These are phyloP conservation scores for Tricholoma sp. DNA, from an alignment of 768 basidiomycete species.

Conservation along the genomic window DNA sequence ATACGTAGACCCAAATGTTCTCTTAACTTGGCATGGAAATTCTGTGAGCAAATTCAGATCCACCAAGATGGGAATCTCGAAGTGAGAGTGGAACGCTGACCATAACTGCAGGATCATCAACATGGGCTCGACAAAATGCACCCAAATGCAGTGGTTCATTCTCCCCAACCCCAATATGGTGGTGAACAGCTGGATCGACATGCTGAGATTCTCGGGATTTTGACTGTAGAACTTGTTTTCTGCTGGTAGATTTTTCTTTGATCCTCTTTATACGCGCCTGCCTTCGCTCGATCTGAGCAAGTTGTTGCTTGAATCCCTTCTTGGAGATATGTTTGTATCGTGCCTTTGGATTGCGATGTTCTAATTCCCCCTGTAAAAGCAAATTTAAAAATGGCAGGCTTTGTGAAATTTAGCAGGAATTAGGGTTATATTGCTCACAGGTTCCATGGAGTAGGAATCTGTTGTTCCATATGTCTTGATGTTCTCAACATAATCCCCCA, in stretches of 20 bases:
- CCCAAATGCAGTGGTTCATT: not conserved
- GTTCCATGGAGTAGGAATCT: constrained; percentile 2
- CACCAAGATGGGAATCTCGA: too few species aligned
- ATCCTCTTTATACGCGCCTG: constrained; percentile 2
- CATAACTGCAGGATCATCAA: too few species aligned
- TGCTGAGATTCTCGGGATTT: not conserved
- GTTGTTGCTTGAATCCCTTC: constrained; percentile 5
- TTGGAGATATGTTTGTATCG: constrained; percentile 6
- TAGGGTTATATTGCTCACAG: too few species aligned
- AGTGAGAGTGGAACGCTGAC: too few species aligned
- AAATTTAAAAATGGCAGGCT: too few species aligned
- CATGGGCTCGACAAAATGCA: not conserved
- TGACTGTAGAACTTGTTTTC: too few species aligned
- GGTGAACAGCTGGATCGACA: not conserved
- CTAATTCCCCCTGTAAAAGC: constrained; percentile 9
- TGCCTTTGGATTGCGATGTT: constrained; percentile 11
- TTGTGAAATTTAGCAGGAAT: too few species aligned
- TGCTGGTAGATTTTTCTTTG: too few species aligned
- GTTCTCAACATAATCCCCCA: not conserved
- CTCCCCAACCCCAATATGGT: not conserved
- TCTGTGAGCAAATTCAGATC: too few species aligned
- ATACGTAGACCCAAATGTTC: not conserved
- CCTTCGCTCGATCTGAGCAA: constrained; percentile 11
- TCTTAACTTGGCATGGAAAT: not conserved
- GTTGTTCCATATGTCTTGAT: not conserved